These are phyloP conservation scores for Coprinopsis marcescibilis DNA, from an alignment of 768 basidiomycete genomes.

Conservation along the genomic window DNA sequence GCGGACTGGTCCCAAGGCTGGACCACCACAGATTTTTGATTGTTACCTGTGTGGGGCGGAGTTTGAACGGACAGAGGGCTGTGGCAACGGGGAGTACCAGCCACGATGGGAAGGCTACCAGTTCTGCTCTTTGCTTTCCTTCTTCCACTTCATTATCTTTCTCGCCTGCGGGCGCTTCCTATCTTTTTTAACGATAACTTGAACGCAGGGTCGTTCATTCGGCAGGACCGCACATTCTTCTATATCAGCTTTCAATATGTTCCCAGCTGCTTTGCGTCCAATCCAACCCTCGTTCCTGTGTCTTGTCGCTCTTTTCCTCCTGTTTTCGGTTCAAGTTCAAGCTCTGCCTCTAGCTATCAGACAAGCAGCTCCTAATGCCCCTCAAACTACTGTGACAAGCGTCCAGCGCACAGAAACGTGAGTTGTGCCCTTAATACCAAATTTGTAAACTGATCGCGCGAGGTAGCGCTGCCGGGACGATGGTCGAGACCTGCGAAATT, in stretches of 20 bases:
- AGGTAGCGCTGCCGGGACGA: conserved; percentile 41
- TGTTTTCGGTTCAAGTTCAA: conserved; percentile 26
- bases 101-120: background rate
- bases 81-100: conserved; percentile 1
- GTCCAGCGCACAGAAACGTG: conserved; percentile 43
- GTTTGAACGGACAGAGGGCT: conserved; percentile 15
- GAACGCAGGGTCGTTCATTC: conserved; percentile 14
- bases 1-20: background rate
- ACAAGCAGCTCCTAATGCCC: conserved; percentile 24
- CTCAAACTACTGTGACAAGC: conserved; percentile 37
- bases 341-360: conserved; percentile 32
- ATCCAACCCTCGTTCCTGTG: conserved; percentile 29
- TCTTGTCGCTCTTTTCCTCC: conserved; percentile 33
- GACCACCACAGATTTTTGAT: conserved; percentile 1
- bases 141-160: conserved; percentile 17
- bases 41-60: conserved; percentile 18
- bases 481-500: conserved; percentile 55
- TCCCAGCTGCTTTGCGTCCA: conserved; percentile 22
- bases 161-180: conserved; percentile 35
- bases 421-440: conserved; percentile 18
- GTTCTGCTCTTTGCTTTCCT: conserved; percentile 9
- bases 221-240: conserved; percentile 18
- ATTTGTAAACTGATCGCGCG: conserved; percentile 6
- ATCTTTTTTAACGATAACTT: conserved; percentile 32
- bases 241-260: conserved; percentile 33